Conservation (phyloP, 2,329 filamentous ascomycete genomes). For the Sporothrix humicola region DNA sequence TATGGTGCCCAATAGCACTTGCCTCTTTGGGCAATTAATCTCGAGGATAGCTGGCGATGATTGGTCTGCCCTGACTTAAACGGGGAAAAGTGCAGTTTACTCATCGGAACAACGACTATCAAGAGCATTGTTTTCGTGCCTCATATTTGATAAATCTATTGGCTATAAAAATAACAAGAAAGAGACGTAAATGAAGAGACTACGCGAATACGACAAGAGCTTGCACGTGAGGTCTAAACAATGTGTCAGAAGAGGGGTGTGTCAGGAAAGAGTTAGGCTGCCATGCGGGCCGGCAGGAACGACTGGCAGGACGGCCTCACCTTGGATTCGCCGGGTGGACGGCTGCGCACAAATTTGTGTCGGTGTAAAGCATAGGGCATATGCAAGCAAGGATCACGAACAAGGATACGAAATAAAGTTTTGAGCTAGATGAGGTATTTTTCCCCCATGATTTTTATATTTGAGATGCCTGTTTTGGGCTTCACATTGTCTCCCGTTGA, state of each 20-base stretch:
- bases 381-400: not conserved
- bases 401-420: not conserved
- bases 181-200: not conserved
- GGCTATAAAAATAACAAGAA: not conserved
- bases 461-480: not conserved
- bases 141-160: not conserved
- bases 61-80: constrained; percentile 5
- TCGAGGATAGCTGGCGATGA: not conserved
- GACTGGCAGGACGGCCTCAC: constrained; percentile 14
- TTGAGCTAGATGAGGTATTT: not conserved
- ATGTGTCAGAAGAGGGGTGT: not conserved
- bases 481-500: no score
- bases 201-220: not conserved
- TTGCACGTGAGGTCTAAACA: not conserved
- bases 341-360: not conserved
- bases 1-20: not conserved
- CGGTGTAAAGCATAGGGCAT: not conserved
- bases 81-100: not conserved
- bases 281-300: not conserved
- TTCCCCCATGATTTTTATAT: not conserved
- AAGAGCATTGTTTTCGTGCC: not conserved
- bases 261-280: constrained; percentile 12
- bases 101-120: not conserved
- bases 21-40: constrained; percentile 15
- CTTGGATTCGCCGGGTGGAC: not conserved